A percentile compares a stretch with the other conserved stretches of the same genome.
These are phyloP conservation scores for Paralagenidium karlingii DNA, from an alignment of 352 stramenopile genomes.

Conservation along the genomic window DNA sequence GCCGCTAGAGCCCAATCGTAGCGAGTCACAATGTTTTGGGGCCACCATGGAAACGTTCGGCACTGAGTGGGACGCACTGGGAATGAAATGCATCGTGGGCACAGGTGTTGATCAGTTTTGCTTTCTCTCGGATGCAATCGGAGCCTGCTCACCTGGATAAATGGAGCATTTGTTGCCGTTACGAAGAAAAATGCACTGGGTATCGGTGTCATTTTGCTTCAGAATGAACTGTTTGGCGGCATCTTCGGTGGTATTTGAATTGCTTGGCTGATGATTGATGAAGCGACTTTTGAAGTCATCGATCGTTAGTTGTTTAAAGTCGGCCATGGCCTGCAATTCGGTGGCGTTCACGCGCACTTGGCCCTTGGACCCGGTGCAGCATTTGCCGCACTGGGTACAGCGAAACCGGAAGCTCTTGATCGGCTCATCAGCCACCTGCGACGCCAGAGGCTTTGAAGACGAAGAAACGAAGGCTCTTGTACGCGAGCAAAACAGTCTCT, in stretches of 20 bases:
- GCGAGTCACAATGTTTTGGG: constrained; percentile 56
- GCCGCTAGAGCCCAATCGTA: constrained; percentile 68
- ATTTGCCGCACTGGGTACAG: constrained; percentile 68
- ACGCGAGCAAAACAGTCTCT: too few relatives aligned
- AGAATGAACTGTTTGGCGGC: too few relatives aligned
- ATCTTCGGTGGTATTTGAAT: too few relatives aligned
- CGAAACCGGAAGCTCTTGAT: constrained; percentile 41
- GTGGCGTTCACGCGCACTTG: constrained; percentile 50
- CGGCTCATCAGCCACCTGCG: too few relatives aligned
- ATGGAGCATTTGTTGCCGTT: too few relatives aligned
- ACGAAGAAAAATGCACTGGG: too few relatives aligned
- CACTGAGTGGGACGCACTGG: constrained; percentile 65
- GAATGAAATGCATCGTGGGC: not conserved
- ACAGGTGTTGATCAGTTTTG: not conserved
- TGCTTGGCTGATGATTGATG: too few relatives aligned
- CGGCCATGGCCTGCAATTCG: constrained; percentile 33
- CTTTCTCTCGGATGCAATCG: not conserved
- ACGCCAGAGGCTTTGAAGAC: too few relatives aligned
- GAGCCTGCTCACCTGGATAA: too few relatives aligned
- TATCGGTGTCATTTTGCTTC: too few relatives aligned
- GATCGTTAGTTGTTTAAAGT: constrained; percentile 13
- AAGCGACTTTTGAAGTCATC: too few relatives aligned
- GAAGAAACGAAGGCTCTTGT: too few relatives aligned
- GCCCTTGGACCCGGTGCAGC: constrained; percentile 54
- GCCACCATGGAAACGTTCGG: constrained; percentile 74